These are phyloP conservation scores for Penicillium canescens DNA, from an alignment of 495 filamentous ascomycete genomes.

Conservation along the genomic window DNA sequence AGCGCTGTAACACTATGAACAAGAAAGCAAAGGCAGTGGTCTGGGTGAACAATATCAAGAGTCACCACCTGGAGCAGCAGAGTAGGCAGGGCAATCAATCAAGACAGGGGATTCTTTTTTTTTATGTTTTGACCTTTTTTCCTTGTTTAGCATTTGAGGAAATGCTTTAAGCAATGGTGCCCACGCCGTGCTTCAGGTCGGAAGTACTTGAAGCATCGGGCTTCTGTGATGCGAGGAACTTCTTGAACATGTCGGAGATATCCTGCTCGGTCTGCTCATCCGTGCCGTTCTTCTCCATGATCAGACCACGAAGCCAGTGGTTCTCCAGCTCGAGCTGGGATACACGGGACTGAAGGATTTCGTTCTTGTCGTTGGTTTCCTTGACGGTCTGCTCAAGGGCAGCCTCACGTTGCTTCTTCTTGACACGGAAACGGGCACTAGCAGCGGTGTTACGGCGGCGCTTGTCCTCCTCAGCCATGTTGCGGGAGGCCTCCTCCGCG, in stretches of 20 bases:
- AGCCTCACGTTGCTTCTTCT: conserved; percentile 99
- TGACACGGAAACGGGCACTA: conserved; percentile 92
- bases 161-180: conserved; percentile 27
- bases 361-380: conserved; percentile 84
- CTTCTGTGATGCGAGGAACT: conserved; percentile 45
- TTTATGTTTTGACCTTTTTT: conserved; percentile 12
- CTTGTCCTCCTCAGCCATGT: conserved; percentile 95
- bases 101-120: conserved; percentile 12
- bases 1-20: conserved; percentile 8
- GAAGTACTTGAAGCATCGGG: conserved; percentile 33
- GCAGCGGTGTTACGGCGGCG: conserved; percentile 95
- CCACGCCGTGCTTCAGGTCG: conserved; percentile 42
- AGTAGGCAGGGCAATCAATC: conserved; percentile 4
- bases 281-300: conserved; percentile 84
- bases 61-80: conserved; percentile 9
- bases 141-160: conserved; percentile 4
- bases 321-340: conserved; percentile 91
- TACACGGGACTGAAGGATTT: conserved; percentile 76
- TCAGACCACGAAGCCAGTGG: conserved; percentile 90
- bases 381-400: conserved; percentile 86
- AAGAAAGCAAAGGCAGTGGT: conserved; percentile 4
- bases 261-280: conserved; percentile 43
- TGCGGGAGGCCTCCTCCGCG: conserved; percentile 54
- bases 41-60: neutral
- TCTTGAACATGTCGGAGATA: conserved; percentile 52